Evolutionary conservation across 805 yeast species (phyloP), one percentile per base, ranked within the genome.

Genomic region (Jamesozyma piceae): DNA sequence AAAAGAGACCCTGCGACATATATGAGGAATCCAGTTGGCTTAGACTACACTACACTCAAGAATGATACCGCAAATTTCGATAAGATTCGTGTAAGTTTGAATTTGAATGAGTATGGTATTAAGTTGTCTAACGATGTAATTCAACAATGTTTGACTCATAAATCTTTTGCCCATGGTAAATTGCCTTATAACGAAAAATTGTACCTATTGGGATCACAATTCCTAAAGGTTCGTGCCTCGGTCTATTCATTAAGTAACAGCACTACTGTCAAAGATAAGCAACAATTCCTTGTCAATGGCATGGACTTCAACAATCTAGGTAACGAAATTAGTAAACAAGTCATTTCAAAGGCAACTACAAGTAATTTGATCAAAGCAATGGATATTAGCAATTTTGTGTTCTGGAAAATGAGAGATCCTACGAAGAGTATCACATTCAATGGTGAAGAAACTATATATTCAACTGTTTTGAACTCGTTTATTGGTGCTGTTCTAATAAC

Each of bases 111-210:
- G 35, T 52, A 48, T 42, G 49, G 49, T 18, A 52, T 62, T 11
- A 50, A 68, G 34, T 66, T 89, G 34, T 69, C 81, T 4, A 82
- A 85, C 53, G 71, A 72, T 5, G 51, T 82, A 45, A 65, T 82
- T 19, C 68, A 87, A 47, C 97, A 90, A 66, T 78, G 85, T 33
- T 67, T 89, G 54, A 89, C 97, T 5, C 97, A 90, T 67, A 90
- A 90, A 66, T 85, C 95, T 19, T 90, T 88, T 70, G 95, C 94
- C 4, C 94, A 86, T 65, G 97, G 95, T 9, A 69, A 75, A 48
- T 78, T 80, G 53, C 96, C 97, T 6, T 86, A 84, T 66, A 90
- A 89, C 65, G 96, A 88, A 60, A 83, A 82, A 61, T 69, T 90
- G 53, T 71, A 86, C 17, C 73, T 81, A 35, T 66, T 86, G 59